Base-by-base conservation (phyloP, 1,284 basidiomycete genomes). In the Apiotrichum veenhuisii region DNA sequence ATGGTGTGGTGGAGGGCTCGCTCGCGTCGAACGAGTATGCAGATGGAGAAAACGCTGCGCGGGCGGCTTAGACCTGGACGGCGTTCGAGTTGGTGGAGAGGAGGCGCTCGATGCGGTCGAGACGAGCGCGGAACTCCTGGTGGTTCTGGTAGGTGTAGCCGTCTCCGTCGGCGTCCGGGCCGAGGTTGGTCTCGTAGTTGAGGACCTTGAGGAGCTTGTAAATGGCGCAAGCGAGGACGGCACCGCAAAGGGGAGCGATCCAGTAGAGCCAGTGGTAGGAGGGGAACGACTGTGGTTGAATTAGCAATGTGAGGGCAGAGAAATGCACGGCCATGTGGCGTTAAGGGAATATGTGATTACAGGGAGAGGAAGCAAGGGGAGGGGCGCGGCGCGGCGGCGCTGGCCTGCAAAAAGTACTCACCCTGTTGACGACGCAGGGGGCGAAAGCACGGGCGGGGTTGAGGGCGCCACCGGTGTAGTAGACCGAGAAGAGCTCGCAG, bases 401-500 rank as follows among this genome's bases (percentile, higher is more conserved):
- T n/a, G n/a, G n/a, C n/a, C n/a, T n/a, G n/a, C 30, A 41, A 41
- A 41, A 41, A 41, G 17, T 4, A 48, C 46, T 48, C 15, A 48
- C 46, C 11, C 23, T 30, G 54, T 55, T 55, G 41, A 75, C 69
- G 45, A 77, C 77, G 15, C 68, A 65, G 9, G 78, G 78, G 18
- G 77, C 79, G 51, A 80, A 77, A 1, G 67, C 57, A 58, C 73
- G 64, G 14, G 71, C 73, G 11, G 76, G 76, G 62, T 78, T 77
- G 50, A 77, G 64, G 2, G 75, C 73, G 14, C 75, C 77, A 30
- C 76, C 75, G 30, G 74, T 77, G 63, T 74, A 77, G 61, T 71
- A 73, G n/a, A 76, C 74, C 33, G 73, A 72, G 20, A 79, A 67
- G 36, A 80, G 63, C 64, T 80, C 79, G 49, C 78, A 77, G 40